Base-by-base conservation (phyloP, 257 asterid genomes). In the Nicotiana attenuata region DNA sequence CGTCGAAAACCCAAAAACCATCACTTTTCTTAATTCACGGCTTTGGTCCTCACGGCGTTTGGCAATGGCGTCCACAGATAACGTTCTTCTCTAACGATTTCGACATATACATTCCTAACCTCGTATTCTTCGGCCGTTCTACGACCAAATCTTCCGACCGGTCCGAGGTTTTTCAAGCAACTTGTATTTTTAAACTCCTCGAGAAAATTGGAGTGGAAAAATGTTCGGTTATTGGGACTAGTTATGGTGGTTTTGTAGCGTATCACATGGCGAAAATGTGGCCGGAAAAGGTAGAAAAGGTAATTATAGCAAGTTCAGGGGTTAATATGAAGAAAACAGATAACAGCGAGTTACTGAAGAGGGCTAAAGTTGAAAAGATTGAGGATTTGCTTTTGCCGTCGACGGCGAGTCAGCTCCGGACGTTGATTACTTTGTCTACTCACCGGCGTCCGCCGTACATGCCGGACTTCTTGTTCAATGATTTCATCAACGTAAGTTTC, bases 161-260 rank as follows among this genome's bases (percentile, higher is more conserved):
- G 67, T 91, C 97, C 13, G 95, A 94, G 85, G 83, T 87, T 80
- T 95, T 95, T 24, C 99, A 95, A 85, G 98, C 98, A 1, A 65
- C 24, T 4, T 93, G 95, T 33, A 45, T 95, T 0, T 92, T 77
- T 13, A 89, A 85, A 45, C 81, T 91, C 56, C 28, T 93, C 24
- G 89, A 93, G 31, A 89, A 80, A 13, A 81, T 92, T 6, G 94
- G 95, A 2, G 81, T 93, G 33, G 5, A 26, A 0, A 84, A 86
- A 80, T 94, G 85, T 77, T 86, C 92, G 0, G 80, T 95, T 0
- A 87, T 91, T 33, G 99, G 99, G 81, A 92, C 95, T 28, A 95
- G 98, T 81, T 95, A 95, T 81, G 98, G 98, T 10, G 97, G 98
- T 6, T 90, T 92, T 5, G 97, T 95, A 83, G 96, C 99, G 64